Evolutionary conservation across 345 rosid species (phyloP).

Genomic region (Orychophragmus violaceus): DNA sequence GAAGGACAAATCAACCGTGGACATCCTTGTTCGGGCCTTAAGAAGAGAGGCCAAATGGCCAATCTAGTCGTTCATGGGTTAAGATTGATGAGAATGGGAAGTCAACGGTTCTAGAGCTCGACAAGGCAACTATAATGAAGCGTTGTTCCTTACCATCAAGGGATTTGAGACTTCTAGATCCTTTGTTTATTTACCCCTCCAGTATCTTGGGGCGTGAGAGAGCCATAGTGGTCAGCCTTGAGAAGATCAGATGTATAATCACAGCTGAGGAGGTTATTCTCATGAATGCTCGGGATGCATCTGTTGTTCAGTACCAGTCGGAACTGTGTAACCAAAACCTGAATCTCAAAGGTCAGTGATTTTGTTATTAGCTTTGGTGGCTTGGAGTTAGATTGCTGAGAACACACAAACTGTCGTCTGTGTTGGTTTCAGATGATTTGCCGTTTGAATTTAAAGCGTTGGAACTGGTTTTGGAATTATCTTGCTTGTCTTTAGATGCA

Average conservation of each 20-base stretch:
- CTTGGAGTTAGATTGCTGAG: constrained; percentile 17
- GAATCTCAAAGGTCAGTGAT: constrained; percentile 37
- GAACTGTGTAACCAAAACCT: constrained; percentile 75
- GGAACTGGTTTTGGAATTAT: constrained; percentile 85
- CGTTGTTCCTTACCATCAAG: constrained; percentile 89
- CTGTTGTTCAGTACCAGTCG: constrained; percentile 65
- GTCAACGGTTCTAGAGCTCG: constrained; percentile 62
- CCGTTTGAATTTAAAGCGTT: constrained; percentile 94
- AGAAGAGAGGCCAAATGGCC: constrained; percentile 96
- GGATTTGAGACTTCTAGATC: constrained; percentile 89
- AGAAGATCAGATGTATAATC: constrained; percentile 88
- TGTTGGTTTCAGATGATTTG: constrained; percentile 70
- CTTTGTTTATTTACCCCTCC: constrained; percentile 90
- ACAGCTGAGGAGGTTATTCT: constrained; percentile 89
- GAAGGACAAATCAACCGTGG: constrained; percentile 43
- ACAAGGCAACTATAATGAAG: constrained; percentile 83
- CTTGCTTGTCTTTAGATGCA: constrained; percentile 83
- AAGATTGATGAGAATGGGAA: constrained; percentile 72
- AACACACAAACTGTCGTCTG: background rate
- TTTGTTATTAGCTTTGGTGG: background rate
- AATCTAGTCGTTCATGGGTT: constrained; percentile 87
- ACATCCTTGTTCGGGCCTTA: constrained; percentile 40
- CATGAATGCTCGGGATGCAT: constrained; percentile 80
- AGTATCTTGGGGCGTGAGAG: constrained; percentile 88
- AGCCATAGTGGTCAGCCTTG: constrained; percentile 89